Conservation (phyloP, 208 protist genomes). For the Leishmania tropica region DNA sequence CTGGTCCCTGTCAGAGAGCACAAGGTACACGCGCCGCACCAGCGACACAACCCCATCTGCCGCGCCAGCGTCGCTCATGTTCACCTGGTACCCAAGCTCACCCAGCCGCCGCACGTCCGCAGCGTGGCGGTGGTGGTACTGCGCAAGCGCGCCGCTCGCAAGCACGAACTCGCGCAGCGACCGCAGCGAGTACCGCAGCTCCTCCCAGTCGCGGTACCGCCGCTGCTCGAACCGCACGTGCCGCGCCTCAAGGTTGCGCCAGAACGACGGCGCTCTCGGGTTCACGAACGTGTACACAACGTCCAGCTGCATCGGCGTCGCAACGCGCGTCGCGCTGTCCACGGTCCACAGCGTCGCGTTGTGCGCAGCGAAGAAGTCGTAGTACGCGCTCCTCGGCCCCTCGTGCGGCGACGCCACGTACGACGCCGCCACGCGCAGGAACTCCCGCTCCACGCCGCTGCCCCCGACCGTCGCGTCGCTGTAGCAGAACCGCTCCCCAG, state of each 20-base stretch:
- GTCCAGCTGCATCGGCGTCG: slow-evolving; percentile 46
- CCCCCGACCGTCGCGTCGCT: slow-evolving; percentile 1
- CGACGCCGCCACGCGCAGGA: slow-evolving; percentile 30
- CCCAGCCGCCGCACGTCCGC: slow-evolving; percentile 27
- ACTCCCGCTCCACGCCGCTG: slow-evolving; percentile 22
- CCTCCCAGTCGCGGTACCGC: slow-evolving; percentile 57
- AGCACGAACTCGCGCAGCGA: slow-evolving; percentile 34
- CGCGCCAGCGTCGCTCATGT: slow-evolving; percentile 16
- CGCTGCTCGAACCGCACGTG: slow-evolving; percentile 19
- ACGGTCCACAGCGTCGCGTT: slow-evolving; percentile 51
- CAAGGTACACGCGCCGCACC: slow-evolving; percentile 39
- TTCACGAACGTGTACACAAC: slow-evolving; percentile 71
- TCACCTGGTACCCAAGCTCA: slow-evolving; percentile 28
- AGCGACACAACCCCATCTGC: slow-evolving; percentile 23
- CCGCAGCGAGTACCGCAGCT: slow-evolving; percentile 62
- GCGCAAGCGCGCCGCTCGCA: slow-evolving; percentile 28
- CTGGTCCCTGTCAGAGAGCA: slow-evolving; percentile 43
- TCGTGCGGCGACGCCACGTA: slow-evolving; percentile 37
- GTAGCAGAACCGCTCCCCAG: slow-evolving; percentile 19
- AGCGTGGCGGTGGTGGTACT: slow-evolving; percentile 25
- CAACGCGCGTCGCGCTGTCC: slow-evolving; percentile 22
- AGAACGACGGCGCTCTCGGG: slow-evolving; percentile 37
- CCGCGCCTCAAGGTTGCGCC: slow-evolving; percentile 26
- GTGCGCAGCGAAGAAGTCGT: slow-evolving; percentile 40
- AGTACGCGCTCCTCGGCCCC: slow-evolving; percentile 27